Percentiles rank a stretch among this genome's conserved stretches.
Conservation (phyloP, 495 filamentous ascomycete genomes). For the Tuber aestivum region DNA sequence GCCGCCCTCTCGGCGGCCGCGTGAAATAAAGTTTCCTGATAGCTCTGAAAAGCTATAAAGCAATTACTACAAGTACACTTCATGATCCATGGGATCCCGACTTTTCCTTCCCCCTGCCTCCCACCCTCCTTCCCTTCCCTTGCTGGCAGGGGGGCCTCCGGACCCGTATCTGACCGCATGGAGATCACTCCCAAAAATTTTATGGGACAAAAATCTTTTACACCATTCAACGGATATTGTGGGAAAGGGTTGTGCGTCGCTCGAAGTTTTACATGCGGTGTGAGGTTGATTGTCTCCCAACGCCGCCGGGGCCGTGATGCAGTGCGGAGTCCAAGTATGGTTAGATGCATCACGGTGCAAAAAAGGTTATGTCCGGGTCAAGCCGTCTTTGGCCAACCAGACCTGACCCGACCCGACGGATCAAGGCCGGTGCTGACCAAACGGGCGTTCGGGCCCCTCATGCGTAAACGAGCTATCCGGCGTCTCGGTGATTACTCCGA, state of each 20-base stretch:
- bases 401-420: background rate
- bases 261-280: background rate
- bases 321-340: background rate
- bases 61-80: background rate
- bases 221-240: no score
- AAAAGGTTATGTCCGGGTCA: background rate
- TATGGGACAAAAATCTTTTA: no score
- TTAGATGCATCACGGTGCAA: background rate
- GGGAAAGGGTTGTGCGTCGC: background rate
- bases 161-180: background rate
- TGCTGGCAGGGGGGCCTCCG: no score
- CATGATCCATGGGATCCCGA: background rate
- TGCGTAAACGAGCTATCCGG: background rate
- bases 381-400: background rate
- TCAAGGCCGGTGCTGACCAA: background rate
- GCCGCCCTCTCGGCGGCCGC: background rate
- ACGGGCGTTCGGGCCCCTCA: background rate
- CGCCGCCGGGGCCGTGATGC: background rate
- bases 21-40: background rate
- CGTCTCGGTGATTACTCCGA: background rate
- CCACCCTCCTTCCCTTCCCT: background rate
- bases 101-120: no score
- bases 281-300: background rate
- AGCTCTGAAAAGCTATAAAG: background rate
- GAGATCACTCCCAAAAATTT: background rate